Percentiles rank a stretch among this genome's conserved stretches.
Evolutionary conservation across 1,139 yeast species (phyloP).

Genomic region (Scheffersomyces titani): DNA sequence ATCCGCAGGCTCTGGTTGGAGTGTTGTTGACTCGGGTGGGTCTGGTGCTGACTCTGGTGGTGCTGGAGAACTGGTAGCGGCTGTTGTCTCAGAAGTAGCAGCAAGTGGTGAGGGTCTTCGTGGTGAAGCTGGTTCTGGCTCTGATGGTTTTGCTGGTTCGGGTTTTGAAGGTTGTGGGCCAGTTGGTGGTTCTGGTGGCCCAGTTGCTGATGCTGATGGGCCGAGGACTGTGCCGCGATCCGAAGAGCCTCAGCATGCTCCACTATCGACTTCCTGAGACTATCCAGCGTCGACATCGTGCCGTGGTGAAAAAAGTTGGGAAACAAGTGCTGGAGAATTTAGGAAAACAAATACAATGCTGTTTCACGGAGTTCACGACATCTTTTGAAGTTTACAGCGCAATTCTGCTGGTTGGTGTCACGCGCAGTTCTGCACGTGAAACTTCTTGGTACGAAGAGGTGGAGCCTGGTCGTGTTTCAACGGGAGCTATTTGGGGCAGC

Average conservation of each 20-base stretch:
- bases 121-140: constrained; percentile 5
- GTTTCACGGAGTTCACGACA: neutral
- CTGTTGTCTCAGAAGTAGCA: constrained; percentile 13
- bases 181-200: constrained; percentile 4
- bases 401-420: neutral
- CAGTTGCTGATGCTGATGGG: constrained; percentile 8
- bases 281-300: constrained; percentile 8
- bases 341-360: neutral
- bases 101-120: constrained; percentile 6
- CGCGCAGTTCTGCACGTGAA: neutral
- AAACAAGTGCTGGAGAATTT: neutral
- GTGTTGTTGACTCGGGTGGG: constrained; percentile 6
- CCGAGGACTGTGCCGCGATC: constrained; percentile 11
- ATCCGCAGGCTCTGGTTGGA: constrained; percentile 6
- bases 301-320: neutral
- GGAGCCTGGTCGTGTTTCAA: too few relatives aligned
- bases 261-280: constrained; percentile 6
- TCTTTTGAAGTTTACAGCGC: neutral
- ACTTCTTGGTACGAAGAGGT: neutral
- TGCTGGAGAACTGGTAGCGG: constrained; percentile 12
- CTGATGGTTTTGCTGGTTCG: constrained; percentile 9
- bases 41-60: constrained; percentile 7
- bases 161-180: constrained; percentile 7
- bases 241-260: constrained; percentile 12
- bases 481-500: neutral